These are phyloP conservation scores for Apocynum venetum DNA, from an alignment of 257 asterid genomes.

Conservation along the genomic window DNA sequence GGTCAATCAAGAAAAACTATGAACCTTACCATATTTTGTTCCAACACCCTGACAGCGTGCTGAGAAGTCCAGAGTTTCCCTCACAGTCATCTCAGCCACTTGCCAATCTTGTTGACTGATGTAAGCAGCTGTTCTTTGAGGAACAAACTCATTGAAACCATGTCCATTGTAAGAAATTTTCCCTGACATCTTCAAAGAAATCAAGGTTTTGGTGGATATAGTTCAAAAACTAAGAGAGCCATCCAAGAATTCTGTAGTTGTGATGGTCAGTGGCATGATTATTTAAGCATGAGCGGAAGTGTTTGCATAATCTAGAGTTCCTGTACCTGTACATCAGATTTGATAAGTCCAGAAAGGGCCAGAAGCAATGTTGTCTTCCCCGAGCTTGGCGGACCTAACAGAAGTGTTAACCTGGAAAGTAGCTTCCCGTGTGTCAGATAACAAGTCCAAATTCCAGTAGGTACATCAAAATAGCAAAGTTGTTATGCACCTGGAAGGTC, in stretches of 20 bases:
- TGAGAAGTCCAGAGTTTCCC: conserved; percentile 85
- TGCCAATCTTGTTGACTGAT: conserved; percentile 92
- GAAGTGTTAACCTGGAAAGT: conserved; percentile 66
- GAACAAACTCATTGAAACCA: conserved; percentile 77
- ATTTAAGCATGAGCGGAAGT: neutral
- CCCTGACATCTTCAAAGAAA: conserved; percentile 74
- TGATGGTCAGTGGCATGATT: neutral
- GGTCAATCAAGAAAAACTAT: neutral
- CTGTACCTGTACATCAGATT: conserved; percentile 78
- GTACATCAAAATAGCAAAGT: conserved; percentile 14
- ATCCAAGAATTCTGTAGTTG: neutral
- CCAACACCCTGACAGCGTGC: conserved; percentile 95
- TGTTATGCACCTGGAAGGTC: conserved; percentile 84
- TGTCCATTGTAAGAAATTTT: conserved; percentile 89
- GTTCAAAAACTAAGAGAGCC: neutral
- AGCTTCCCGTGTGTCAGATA: conserved; percentile 14
- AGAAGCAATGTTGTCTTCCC: conserved; percentile 87
- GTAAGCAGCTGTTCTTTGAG: conserved; percentile 84
- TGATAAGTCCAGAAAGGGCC: conserved; percentile 90
- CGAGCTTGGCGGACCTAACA: conserved; percentile 97
- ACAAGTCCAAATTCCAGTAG: conserved; percentile 13
- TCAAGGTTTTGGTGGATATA: conserved; percentile 30
- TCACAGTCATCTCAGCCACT: conserved; percentile 87
- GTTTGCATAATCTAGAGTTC: conserved; percentile 3
- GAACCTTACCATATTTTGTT: conserved; percentile 67